phyloP scores from a whole-genome alignment of 495 filamentous ascomycete genomes.

The Lasiosphaeris hirsuta region DNA sequence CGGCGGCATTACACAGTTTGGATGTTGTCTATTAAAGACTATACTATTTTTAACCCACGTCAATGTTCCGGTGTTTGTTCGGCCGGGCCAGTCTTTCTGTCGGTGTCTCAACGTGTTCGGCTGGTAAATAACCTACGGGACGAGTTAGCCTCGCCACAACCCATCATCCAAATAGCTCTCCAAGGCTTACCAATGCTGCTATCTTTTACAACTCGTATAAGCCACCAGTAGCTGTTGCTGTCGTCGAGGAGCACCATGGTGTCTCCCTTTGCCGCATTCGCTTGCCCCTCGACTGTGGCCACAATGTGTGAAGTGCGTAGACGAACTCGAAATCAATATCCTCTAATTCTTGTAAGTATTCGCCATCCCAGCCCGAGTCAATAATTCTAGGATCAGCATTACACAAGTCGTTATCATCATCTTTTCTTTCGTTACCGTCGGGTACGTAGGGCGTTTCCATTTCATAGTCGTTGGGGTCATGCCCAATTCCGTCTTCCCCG shows the following conservation, averaged over 20 bases:
- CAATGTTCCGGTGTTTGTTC: slow-evolving; percentile 98
- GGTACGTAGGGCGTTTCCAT: slow-evolving; percentile 36
- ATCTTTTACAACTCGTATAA: slow-evolving; percentile 95
- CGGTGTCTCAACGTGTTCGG: slow-evolving; percentile 97
- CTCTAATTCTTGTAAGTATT: slow-evolving; percentile 82
- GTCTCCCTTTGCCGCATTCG: slow-evolving; percentile 96
- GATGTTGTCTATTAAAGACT: too few relatives aligned
- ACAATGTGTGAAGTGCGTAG: slow-evolving; percentile 98
- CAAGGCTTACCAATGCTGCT: slow-evolving; percentile 79
- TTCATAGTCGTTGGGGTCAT: slow-evolving; percentile 21
- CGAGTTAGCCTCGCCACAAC: slow-evolving; percentile 14
- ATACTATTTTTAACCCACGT: slow-evolving; percentile 58
- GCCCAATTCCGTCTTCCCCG: slow-evolving; percentile 21
- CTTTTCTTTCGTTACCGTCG: slow-evolving; percentile 36
- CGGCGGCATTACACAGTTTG: too few relatives aligned
- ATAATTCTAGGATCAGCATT: slow-evolving; percentile 53
- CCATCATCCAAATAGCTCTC: background rate
- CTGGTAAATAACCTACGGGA: slow-evolving; percentile 80
- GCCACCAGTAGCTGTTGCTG: slow-evolving; percentile 99
- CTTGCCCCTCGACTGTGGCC: slow-evolving; percentile 95
- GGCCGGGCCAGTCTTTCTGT: slow-evolving; percentile 89
- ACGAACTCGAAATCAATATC: slow-evolving; percentile 99
- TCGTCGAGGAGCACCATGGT: slow-evolving; percentile 99
- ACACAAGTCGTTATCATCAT: slow-evolving; percentile 42
- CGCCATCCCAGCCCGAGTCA: slow-evolving; percentile 67